phyloP scores from a whole-genome alignment of 2,329 filamentous ascomycete genomes.

The Rasamsonia emersonii region DNA sequence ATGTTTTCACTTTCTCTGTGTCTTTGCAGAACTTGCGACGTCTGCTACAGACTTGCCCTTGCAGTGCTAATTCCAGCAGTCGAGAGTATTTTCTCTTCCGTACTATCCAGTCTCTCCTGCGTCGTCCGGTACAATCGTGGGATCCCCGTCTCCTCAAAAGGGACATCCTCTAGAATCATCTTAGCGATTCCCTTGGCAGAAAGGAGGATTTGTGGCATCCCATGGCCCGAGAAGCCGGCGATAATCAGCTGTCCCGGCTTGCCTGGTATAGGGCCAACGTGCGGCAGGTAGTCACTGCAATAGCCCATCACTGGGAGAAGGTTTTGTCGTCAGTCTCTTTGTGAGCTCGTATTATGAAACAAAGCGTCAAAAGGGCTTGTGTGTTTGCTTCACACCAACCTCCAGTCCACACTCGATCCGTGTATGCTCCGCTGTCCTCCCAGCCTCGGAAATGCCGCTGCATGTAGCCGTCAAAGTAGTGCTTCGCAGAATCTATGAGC shows the following conservation, averaged over 20 bases:
- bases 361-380: not conserved
- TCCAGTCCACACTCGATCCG: conserved; percentile 27
- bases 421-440: conserved; percentile 24
- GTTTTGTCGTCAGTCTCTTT: too few relatives aligned
- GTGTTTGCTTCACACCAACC: conserved; percentile 23
- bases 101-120: conserved; percentile 14
- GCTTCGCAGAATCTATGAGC: conserved; percentile 38
- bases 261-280: conserved; percentile 43
- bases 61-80: too few relatives aligned
- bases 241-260: conserved; percentile 45
- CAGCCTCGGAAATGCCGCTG: conserved; percentile 28
- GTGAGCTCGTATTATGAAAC: too few relatives aligned
- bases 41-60: too few relatives aligned
- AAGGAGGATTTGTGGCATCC: conserved; percentile 57
- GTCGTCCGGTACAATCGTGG: conserved; percentile 25
- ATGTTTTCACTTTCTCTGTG: too few relatives aligned
- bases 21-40: too few relatives aligned
- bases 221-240: conserved; percentile 57
- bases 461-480: conserved; percentile 34
- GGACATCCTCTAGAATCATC: conserved; percentile 38
- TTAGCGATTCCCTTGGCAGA: conserved; percentile 49
- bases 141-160: conserved; percentile 20
- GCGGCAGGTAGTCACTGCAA: conserved; percentile 43
- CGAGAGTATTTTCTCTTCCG: conserved; percentile 15
- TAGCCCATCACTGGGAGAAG: conserved; percentile 44